phyloP scores from a whole-genome alignment of 2,329 filamentous ascomycete genomes.

The Arthroderma uncinatum region DNA sequence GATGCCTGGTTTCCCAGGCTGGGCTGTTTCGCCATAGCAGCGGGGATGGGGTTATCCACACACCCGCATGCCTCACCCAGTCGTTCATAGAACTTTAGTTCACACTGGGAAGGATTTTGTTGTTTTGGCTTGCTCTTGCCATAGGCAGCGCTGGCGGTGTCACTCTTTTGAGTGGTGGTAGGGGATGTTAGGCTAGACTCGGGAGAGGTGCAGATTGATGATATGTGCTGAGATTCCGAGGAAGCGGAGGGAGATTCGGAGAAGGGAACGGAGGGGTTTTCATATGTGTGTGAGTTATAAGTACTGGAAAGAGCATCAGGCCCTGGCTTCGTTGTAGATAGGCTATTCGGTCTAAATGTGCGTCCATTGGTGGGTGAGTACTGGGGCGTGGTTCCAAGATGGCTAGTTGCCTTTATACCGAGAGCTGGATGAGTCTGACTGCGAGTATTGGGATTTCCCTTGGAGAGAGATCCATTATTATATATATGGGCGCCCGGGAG shows the following conservation, averaged over 20 bases:
- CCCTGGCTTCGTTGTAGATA: not conserved
- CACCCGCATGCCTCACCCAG: constrained; percentile 38
- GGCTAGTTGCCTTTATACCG: not conserved
- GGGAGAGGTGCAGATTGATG: constrained; percentile 41
- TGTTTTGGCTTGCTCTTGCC: not conserved
- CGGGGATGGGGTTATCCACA: constrained; percentile 35
- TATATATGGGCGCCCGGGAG: constrained; percentile 49
- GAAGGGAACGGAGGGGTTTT: constrained; percentile 9
- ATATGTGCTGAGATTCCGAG: constrained; percentile 37
- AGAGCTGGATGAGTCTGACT: constrained; percentile 3
- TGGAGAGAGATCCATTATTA: constrained; percentile 18
- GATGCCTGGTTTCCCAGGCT: not conserved
- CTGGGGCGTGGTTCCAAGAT: not conserved
- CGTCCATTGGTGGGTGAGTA: not conserved
- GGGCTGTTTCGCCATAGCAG: constrained; percentile 20
- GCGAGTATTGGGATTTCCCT: not conserved
- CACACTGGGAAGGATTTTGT: constrained; percentile 19
- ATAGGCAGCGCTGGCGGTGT: not conserved
- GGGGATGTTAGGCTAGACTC: constrained; percentile 34
- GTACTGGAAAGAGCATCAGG: not conserved
- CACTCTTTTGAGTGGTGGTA: constrained; percentile 28
- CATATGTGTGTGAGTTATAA: not conserved
- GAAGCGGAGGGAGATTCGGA: constrained; percentile 40
- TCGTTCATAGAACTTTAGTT: constrained; percentile 36
- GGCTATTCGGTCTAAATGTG: not conserved